A percentile compares a stretch with the other conserved stretches of the same genome.
phyloP scores from a whole-genome alignment of 1,284 basidiomycete genomes.

The Heliocybe sulcata region DNA sequence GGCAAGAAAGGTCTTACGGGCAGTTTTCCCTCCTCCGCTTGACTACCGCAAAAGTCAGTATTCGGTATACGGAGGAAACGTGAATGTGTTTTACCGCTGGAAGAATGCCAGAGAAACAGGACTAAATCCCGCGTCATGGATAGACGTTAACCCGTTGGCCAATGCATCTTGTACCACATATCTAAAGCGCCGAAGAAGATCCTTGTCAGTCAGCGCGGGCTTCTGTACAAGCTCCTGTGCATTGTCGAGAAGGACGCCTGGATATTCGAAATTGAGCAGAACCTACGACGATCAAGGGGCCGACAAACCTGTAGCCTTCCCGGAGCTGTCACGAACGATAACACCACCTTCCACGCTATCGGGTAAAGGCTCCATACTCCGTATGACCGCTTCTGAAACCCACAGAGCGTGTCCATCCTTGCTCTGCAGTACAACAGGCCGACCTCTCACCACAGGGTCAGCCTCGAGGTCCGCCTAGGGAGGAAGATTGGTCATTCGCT shows the following conservation, averaged over 20 bases:
- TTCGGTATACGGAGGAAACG: slow-evolving; percentile 7
- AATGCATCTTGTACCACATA: slow-evolving; percentile 64
- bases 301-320: slow-evolving; percentile 65
- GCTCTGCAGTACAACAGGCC: slow-evolving; percentile 70
- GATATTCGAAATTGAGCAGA: slow-evolving; percentile 4
- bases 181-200: slow-evolving; percentile 57
- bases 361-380: slow-evolving; percentile 54
- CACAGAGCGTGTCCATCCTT: slow-evolving; percentile 90
- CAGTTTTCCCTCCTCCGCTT: slow-evolving; percentile 49
- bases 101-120: slow-evolving; percentile 70
- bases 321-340: slow-evolving; percentile 62
- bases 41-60: slow-evolving; percentile 29
- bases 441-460: slow-evolving; percentile 59
- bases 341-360: slow-evolving; percentile 71
- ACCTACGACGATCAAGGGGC: slow-evolving; percentile 5
- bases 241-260: slow-evolving; percentile 67
- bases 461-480: slow-evolving; percentile 63
- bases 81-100: slow-evolving; percentile 39
- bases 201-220: slow-evolving; percentile 57
- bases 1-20: slow-evolving; percentile 35
- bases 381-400: slow-evolving; percentile 64
- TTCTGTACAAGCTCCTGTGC: slow-evolving; percentile 60
- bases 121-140: slow-evolving; percentile 79
- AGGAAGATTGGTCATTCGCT: slow-evolving; percentile 1
- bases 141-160: slow-evolving; percentile 64